phyloP scores from a whole-genome alignment of 1,284 basidiomycete genomes.

The Uromyces viciae-fabae region DNA sequence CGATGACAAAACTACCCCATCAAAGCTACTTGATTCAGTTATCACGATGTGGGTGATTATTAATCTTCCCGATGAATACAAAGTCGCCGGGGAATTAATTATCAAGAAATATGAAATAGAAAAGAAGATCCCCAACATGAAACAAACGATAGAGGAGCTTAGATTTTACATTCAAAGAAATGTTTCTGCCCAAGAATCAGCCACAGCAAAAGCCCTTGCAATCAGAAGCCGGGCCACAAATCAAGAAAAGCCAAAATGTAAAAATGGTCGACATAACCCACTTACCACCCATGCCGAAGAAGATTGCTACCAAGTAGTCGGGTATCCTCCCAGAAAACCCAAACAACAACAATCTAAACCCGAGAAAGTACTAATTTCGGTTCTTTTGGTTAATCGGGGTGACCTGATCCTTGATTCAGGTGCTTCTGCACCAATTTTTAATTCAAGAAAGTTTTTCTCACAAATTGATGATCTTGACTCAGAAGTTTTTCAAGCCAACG shows the following conservation, averaged over 20 bases:
- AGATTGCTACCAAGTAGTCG: not conserved
- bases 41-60: constrained; percentile 11
- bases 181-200: not conserved
- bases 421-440: not conserved
- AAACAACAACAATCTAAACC: not conserved
- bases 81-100: not conserved
- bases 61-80: not conserved
- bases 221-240: not conserved
- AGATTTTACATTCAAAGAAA: not conserved
- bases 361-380: not conserved
- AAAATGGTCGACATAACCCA: not conserved
- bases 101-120: not conserved
- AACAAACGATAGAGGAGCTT: not conserved
- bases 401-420: not conserved
- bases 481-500: not conserved
- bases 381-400: not conserved
- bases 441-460: not conserved
- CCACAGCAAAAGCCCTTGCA: not conserved
- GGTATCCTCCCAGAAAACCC: too few species aligned
- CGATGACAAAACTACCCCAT: not conserved
- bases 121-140: not conserved
- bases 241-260: not conserved
- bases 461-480: not conserved
- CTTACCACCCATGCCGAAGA: not conserved
- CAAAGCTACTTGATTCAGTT: not conserved